phyloP scores from a whole-genome alignment of 2,329 filamentous ascomycete species.

The Penicillium freii region DNA sequence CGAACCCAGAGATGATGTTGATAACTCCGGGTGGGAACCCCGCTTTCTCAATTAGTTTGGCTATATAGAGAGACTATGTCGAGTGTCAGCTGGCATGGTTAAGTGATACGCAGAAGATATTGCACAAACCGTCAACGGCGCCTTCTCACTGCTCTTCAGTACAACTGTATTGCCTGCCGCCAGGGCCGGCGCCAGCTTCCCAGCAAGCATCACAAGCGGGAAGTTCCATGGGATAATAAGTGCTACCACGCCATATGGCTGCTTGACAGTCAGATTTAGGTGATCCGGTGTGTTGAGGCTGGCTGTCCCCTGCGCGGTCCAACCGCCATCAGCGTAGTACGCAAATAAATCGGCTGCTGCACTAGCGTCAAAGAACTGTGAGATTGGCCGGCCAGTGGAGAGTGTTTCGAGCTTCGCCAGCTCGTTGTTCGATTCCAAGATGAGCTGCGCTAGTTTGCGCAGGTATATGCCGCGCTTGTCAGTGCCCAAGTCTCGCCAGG shows the following conservation, averaged over 20 bases:
- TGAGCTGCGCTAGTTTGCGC: conserved; percentile 34
- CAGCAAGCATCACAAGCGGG: conserved; percentile 47
- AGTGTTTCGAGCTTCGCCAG: conserved; percentile 38
- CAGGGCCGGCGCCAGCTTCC: conserved; percentile 60
- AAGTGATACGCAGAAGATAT: background rate
- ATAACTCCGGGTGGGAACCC: conserved; percentile 48
- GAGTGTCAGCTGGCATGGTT: background rate
- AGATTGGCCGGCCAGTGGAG: conserved; percentile 37
- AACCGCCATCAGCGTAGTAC: conserved; percentile 32
- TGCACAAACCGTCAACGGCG: conserved; percentile 54
- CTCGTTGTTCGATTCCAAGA: conserved; percentile 30
- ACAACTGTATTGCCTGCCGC: conserved; percentile 61
- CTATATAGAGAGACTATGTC: conserved; percentile 35
- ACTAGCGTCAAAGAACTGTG: conserved; percentile 26
- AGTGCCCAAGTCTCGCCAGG: conserved; percentile 39
- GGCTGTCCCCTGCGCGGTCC: conserved; percentile 31
- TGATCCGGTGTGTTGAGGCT: conserved; percentile 31
- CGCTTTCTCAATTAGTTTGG: conserved; percentile 39
- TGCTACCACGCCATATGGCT: conserved; percentile 57
- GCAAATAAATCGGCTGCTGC: conserved; percentile 24
- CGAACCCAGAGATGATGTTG: conserved; percentile 60
- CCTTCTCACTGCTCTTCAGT: conserved; percentile 62
- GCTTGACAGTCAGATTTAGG: conserved; percentile 39
- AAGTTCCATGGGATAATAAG: conserved; percentile 62
- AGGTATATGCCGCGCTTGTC: conserved; percentile 32